Percentiles rank a stretch among this genome's conserved stretches.
Evolutionary conservation across 2,329 filamentous ascomycete species (phyloP).

Genomic region (Fusarium transvaalense): DNA sequence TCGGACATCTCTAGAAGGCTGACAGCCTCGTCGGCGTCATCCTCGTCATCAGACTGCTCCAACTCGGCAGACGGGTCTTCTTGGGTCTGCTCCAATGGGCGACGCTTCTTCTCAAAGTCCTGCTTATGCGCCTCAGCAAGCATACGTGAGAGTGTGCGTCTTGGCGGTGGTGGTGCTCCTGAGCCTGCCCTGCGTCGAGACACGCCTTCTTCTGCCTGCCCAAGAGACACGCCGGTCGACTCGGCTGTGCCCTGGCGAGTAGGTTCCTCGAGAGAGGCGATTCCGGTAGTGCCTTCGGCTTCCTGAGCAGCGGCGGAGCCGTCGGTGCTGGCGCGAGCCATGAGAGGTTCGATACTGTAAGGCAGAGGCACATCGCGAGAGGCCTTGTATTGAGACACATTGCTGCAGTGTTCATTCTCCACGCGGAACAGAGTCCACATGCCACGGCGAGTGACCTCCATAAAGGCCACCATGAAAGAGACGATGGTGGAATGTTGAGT

Average conservation of each 20-base stretch:
- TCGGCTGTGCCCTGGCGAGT: constrained; percentile 37
- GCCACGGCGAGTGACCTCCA: constrained; percentile 85
- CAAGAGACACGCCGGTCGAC: constrained; percentile 34
- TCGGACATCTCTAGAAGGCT: constrained; percentile 50
- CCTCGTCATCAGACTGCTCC: constrained; percentile 53
- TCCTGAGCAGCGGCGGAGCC: constrained; percentile 30
- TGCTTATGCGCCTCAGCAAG: constrained; percentile 87
- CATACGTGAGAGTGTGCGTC: constrained; percentile 66
- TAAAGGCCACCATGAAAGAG: constrained; percentile 82
- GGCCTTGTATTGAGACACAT: constrained; percentile 90
- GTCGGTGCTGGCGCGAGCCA: constrained; percentile 58
- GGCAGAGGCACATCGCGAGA: constrained; percentile 88
- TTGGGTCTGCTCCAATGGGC: constrained; percentile 47
- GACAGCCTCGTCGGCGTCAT: constrained; percentile 45
- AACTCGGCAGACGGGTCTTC: constrained; percentile 45
- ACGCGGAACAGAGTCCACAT: constrained; percentile 95
- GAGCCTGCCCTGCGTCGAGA: constrained; percentile 53
- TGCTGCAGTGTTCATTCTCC: constrained; percentile 96
- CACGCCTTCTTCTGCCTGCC: constrained; percentile 39
- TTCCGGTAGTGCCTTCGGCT: not conserved
- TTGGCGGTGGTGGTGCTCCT: constrained; percentile 45
- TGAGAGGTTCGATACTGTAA: constrained; percentile 71
- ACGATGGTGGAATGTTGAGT: constrained; percentile 85
- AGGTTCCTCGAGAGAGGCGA: constrained; percentile 17
- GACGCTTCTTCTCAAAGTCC: constrained; percentile 87